These are phyloP conservation scores for Diospyros lotus DNA, from an alignment of 148 eudicot genomes.

Conservation along the genomic window DNA sequence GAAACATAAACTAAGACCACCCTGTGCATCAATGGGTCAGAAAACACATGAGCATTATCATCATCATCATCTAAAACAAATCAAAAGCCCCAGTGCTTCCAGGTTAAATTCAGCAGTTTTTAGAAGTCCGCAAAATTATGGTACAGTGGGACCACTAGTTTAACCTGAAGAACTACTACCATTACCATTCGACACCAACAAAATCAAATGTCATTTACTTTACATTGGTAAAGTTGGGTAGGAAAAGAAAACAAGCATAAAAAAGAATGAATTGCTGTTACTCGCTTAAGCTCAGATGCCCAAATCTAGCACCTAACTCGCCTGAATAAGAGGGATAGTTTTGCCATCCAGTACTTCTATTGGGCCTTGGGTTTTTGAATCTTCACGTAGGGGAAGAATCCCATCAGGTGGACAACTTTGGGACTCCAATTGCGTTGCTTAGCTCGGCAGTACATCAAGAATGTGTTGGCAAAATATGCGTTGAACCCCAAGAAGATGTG, in stretches of 20 bases:
- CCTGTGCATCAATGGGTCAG: too few relatives aligned
- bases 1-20: too few relatives aligned
- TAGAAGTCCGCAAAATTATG: not conserved
- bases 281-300: not conserved
- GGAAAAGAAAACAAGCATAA: too few relatives aligned
- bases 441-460: slow-evolving; percentile 90
- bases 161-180: not conserved
- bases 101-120: not conserved
- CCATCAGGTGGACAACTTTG: slow-evolving; percentile 47
- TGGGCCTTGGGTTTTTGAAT: slow-evolving; percentile 68
- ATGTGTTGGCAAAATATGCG: slow-evolving; percentile 73
- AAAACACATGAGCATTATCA: too few relatives aligned
- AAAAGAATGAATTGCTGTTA: too few relatives aligned
- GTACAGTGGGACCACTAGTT: not conserved
- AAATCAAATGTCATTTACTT: not conserved
- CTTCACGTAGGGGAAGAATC: slow-evolving; percentile 70
- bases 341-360: slow-evolving; percentile 28
- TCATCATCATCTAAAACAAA: too few relatives aligned
- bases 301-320: not conserved
- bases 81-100: not conserved
- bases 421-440: slow-evolving; percentile 79
- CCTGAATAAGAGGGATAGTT: not conserved
- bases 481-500: slow-evolving; percentile 78
- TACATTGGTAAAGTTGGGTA: not conserved
- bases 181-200: not conserved